Conservation (phyloP, 495 filamentous ascomycete genomes). For the Penicillium tannophilum region DNA sequence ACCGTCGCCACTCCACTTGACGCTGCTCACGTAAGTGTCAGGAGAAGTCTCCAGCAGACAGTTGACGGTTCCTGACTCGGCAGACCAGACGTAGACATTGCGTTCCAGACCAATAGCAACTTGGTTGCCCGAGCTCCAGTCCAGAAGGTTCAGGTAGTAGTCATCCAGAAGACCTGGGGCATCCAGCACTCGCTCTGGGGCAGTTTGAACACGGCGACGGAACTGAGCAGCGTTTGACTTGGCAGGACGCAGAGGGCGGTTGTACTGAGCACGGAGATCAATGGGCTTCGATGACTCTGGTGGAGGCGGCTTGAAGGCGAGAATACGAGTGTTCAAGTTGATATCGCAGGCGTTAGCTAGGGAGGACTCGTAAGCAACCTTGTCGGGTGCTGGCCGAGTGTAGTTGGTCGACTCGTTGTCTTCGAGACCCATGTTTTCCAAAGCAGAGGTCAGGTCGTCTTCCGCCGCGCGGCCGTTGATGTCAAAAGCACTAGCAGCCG, state of each 20-base stretch:
- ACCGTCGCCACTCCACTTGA: constrained; percentile 98
- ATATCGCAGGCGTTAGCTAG: constrained; percentile 92
- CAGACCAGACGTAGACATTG: constrained; percentile 98
- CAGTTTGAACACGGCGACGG: constrained; percentile 86
- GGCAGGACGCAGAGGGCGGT: constrained; percentile 85
- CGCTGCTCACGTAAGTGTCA: constrained; percentile 95
- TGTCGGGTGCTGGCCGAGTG: constrained; percentile 79
- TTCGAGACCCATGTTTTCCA: constrained; percentile 76
- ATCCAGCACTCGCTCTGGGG: constrained; percentile 96
- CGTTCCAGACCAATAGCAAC: constrained; percentile 97
- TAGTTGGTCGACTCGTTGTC: constrained; percentile 62
- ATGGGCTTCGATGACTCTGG: constrained; percentile 98
- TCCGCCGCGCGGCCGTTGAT: constrained; percentile 63
- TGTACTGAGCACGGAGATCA: constrained; percentile 96
- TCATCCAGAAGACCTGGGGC: constrained; percentile 95
- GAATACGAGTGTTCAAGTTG: constrained; percentile 87
- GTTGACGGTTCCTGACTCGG: constrained; percentile 84
- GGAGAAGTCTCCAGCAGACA: constrained; percentile 80
- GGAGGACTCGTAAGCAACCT: constrained; percentile 88
- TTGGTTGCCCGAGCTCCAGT: constrained; percentile 97
- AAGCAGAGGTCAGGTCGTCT: constrained; percentile 74
- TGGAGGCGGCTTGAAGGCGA: constrained; percentile 97
- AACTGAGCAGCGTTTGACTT: constrained; percentile 75
- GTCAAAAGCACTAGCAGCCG: constrained; percentile 65
- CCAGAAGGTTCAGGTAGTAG: constrained; percentile 97